phyloP scores from a whole-genome alignment of 371 early-diverging fungal genomes.

The Lichtheimia ramosa region DNA sequence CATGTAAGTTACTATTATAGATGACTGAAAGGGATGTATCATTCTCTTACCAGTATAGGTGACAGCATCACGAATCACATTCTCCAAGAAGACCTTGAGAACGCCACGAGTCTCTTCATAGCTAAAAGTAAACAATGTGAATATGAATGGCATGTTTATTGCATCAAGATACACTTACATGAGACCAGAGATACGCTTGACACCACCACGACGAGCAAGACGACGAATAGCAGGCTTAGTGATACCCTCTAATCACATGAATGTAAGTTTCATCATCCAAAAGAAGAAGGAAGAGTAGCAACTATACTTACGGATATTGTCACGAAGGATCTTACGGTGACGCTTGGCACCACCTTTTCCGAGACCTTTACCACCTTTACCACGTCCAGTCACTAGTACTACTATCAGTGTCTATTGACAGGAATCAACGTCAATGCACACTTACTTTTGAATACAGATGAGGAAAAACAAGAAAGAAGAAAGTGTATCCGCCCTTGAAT shows the following conservation, averaged over 20 bases:
- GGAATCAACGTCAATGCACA: not conserved
- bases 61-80: slow-evolving; percentile 97
- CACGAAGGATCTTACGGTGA: slow-evolving; percentile 99
- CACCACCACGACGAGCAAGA: slow-evolving; percentile 99
- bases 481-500: not conserved
- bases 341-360: slow-evolving; percentile 98
- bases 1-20: too few species aligned
- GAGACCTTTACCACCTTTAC: slow-evolving; percentile 97
- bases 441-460: slow-evolving; percentile 1
- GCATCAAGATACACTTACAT: slow-evolving; percentile 39
- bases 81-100: slow-evolving; percentile 97
- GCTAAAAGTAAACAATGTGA: slow-evolving; percentile 7
- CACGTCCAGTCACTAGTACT: slow-evolving; percentile 84
- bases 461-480: not conserved
- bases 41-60: slow-evolving; percentile 83
- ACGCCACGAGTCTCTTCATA: slow-evolving; percentile 99
- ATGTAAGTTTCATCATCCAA: not conserved
- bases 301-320: slow-evolving; percentile 75
- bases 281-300: not conserved
- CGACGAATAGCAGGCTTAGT: slow-evolving; percentile 99
- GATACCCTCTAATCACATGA: slow-evolving; percentile 76
- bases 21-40: too few species aligned
- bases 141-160: not conserved
- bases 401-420: slow-evolving; percentile 3
- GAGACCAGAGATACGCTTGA: slow-evolving; percentile 99